phyloP scores from a whole-genome alignment of 371 early-diverging fungal genomes.

The Syncephalastrum monosporum region DNA sequence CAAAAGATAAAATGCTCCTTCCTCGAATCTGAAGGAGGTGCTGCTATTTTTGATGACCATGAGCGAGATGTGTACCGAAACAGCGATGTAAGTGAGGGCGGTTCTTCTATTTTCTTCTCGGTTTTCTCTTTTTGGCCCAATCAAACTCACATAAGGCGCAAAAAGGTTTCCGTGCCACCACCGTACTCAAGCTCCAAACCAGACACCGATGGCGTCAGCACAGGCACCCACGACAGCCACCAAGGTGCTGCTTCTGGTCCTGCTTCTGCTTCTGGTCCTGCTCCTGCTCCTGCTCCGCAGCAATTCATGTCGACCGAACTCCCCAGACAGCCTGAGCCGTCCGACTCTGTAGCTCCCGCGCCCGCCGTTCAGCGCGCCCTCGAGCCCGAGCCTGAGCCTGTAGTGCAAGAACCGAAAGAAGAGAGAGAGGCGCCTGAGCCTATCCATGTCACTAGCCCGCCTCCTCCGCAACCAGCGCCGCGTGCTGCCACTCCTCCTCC shows the following conservation, averaged over 20 bases:
- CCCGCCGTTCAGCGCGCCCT: background rate
- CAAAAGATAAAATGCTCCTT: slow-evolving; percentile 65
- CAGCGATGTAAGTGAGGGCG: background rate
- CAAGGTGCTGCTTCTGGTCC: slow-evolving; percentile 7
- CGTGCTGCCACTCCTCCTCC: background rate
- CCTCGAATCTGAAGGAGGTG: slow-evolving; percentile 29
- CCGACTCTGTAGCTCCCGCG: background rate
- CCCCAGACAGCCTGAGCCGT: background rate
- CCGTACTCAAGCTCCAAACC: no score
- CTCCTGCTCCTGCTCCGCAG: slow-evolving; percentile 3
- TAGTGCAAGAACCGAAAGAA: background rate
- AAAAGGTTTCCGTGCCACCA: no score
- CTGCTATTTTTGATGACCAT: no score
- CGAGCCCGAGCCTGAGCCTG: no score
- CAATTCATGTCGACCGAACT: no score
- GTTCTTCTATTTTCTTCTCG: no score
- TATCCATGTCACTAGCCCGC: background rate
- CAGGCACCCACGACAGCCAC: background rate
- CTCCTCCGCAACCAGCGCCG: slow-evolving; percentile 15
- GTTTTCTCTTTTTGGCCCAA: no score
- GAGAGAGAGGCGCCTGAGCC: slow-evolving; percentile 1
- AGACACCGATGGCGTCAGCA: background rate
- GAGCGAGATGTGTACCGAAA: no score
- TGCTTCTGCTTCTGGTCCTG: background rate
- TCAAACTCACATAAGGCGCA: no score